Base-by-base conservation (phyloP, 2,329 filamentous ascomycete genomes). In the Stagonosporopsis chrysanthemi region DNA sequence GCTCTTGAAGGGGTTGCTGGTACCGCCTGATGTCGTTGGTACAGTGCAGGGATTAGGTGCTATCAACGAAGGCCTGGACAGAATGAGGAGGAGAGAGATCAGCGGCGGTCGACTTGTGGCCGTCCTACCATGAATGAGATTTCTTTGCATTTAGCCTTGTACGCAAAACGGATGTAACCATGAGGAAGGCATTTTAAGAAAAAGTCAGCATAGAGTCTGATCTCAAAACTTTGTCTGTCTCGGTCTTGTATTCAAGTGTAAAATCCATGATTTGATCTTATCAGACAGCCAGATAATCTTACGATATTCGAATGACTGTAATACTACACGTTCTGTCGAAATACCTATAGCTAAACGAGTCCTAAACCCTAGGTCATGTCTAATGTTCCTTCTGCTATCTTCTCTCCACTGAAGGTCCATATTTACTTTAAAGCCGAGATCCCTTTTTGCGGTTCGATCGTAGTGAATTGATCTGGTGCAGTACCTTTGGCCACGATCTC, bases 11-110 rank as follows among this genome's bases (percentile, higher is more conserved):
- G 79, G 81, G 0, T 69, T 80, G 0, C 66, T 92, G 3, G 75
- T 80, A 4, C 80, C 87, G 4, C 89, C 89, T 0, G 86, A 89
- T 28, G 84, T 90, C n/a, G 81, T 90, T 17, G 83, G 85, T 23
- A 83, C 86, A 0, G 83, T 87, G 17, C 81, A 85, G 12, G 90
- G 90, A 0, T 71, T 92, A 2, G 83, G 80, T 2, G 86, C 83
- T 0, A 83, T 92, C n/a, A 92, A 92, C 69, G 80, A 78, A 7
- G 88, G 86, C 0, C 74, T 92, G 28, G 87, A 91, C 66, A 79
- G 82, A 5, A 83, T 92, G 81, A 80, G 88, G 14, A 82, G 81
- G 56, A 88, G 89, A 0, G 84, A 86, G 52, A 84, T 90, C 9
- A 86, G 86, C 46, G 89, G 89, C 0, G 88, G 88, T 12, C 83